Base-by-base conservation (phyloP, 2,329 filamentous ascomycete species). In the Talaromyces sp. region DNA sequence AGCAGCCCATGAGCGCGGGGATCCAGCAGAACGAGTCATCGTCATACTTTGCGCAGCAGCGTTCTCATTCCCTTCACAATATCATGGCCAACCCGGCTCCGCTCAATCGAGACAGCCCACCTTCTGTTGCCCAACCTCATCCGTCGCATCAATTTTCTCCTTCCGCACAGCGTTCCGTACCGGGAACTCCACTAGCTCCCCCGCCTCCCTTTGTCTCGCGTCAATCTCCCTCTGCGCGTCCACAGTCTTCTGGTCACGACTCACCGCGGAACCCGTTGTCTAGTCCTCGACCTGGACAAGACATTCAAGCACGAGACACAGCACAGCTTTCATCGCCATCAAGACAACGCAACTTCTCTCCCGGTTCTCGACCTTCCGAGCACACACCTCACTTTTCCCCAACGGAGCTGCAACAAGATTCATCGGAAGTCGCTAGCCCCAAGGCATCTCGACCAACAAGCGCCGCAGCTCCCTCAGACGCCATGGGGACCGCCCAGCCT, bases 361-460 rank as follows among this genome's bases (percentile, higher is more conserved):
- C 70, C 78, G 80, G 77, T 71, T 65, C 65, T 16, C 65, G 65
- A 13, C 58, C 65, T 4, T 56, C 60, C 6, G 71, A 72, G 20
- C 62, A 62, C 10, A 60, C 62, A 14, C 56, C 67, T 22, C 65
- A 62, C 11, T 62, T 62, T 41, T 69, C 75, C 39, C 76, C 80
- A 52, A 80, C 81, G 39, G 79, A 80, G 44, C 80, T 80, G 58
- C 87, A 90, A 50, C 82, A 87, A 64, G 88, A 89, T 56, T 78
- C 82, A 45, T 90, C 86, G 68, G 71, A 88, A 48, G 92, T 88
- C 65, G 84, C 93, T 46, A 93, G 89, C 68, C 90, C 90, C 27
- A 91, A 90, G 74, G 91, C 89, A 32, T 66, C 67, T 29, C 68
- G 68, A 17, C 66, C 68, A 39, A 66, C 60, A 33, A 70, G 66